Percentiles rank a stretch among this genome's conserved stretches.
Conservation (phyloP, 2,329 filamentous ascomycete genomes). For the Fusarium pseudocircinatum region DNA sequence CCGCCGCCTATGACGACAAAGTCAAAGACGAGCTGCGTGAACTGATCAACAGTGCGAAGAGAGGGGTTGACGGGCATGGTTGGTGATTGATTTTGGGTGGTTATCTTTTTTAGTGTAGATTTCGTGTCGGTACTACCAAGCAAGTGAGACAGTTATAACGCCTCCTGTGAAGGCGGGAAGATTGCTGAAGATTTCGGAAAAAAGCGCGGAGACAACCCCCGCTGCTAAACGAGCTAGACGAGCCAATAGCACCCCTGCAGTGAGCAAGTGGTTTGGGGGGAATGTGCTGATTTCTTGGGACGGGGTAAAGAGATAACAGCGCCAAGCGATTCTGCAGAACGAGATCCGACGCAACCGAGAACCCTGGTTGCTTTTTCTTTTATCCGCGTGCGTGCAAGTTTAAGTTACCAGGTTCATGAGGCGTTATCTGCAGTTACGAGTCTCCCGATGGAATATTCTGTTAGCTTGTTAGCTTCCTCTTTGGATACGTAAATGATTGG, state of each 20-base stretch:
- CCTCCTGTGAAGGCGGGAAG: not conserved
- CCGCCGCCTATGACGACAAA: conserved; percentile 63
- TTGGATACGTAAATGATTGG: not conserved
- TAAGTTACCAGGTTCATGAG: not conserved
- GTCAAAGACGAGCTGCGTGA: conserved; percentile 41
- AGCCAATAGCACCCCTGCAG: not conserved
- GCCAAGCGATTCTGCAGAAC: not conserved
- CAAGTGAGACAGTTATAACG: conserved; percentile 6
- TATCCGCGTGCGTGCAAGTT: not conserved
- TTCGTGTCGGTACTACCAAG: not conserved
- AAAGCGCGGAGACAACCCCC: not conserved
- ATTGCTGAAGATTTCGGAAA: not conserved
- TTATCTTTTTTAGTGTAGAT: not conserved
- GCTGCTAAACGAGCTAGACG: not conserved
- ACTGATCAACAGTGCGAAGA: conserved; percentile 30
- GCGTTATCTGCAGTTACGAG: conserved; percentile 18
- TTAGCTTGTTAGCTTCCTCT: not conserved
- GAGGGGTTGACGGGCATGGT: conserved; percentile 11
- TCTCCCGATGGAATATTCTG: not conserved
- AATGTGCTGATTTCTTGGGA: not conserved
- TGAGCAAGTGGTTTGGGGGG: not conserved
- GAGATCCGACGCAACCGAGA: not conserved
- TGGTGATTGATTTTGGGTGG: not conserved
- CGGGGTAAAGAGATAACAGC: not conserved
- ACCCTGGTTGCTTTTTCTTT: not conserved